Base-by-base conservation (phyloP, 305 asterid species). In the Euphrasia arctica region DNA sequence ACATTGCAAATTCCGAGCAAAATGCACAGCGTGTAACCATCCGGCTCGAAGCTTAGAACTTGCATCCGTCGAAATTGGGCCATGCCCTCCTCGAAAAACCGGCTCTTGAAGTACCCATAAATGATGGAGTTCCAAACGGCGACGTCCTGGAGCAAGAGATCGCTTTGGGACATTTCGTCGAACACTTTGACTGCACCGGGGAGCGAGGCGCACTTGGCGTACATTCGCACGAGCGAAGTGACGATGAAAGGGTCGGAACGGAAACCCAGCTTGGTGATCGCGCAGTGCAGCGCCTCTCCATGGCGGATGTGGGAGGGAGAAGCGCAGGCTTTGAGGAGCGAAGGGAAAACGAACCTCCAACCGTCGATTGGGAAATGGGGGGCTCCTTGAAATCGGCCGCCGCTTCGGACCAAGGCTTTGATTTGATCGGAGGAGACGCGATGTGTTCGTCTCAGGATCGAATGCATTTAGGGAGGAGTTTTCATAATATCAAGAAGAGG, bases 121-220 rank as follows among this genome's bases (percentile, higher is more conserved):
- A 89, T 70, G 83, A 89, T 80, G 13, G 93, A 77, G 70, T 92
- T 92, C 97, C 96, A 89, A 28, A 87, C 60, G 5, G 91, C 90
- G 25, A 78, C 93, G 68, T 92, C 97, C 39, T 32, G 77, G 56
- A 65, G 32, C 58, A 75, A 68, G 51, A 59, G 62, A 36, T 77
- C 79, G 49, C 82, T 55, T 1, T 71, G 72, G 3, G 82, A 65
- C 85, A 80, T 27, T 51, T 78, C 69, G 50, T 87, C 97, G 62
- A 92, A 92, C 93, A 92, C 67, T 32, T 85, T 49, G 56, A 68
- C 70, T 55, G 95, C 97, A 77, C 29, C 64, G 51, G 63, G 7
- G 52, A 89, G 70, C 2, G 75, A 71, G 47, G 90, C 82, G 28
- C 90, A 75, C 77, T 81, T 85, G 0, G 72, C 75, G 25, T 89